These are phyloP conservation scores for Alternaria gaisen DNA, from an alignment of 2,329 filamentous ascomycete species.

Conservation along the genomic window DNA sequence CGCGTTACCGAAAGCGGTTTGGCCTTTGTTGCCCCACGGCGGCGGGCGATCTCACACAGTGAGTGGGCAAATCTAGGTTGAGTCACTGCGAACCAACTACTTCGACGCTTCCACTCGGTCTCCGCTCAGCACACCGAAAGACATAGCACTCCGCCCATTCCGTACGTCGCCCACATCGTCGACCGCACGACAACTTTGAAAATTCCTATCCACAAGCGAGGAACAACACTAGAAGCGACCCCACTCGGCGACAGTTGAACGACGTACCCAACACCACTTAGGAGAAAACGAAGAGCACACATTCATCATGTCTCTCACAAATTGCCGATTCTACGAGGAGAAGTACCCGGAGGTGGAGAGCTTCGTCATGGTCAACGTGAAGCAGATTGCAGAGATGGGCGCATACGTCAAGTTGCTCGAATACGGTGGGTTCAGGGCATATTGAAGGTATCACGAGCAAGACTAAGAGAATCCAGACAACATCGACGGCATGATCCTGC, in stretches of 20 bases:
- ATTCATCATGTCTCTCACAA: constrained; percentile 87
- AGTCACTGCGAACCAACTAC: constrained; percentile 26
- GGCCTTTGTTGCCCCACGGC: constrained; percentile 23
- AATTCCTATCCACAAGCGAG: background rate
- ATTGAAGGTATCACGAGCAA: background rate
- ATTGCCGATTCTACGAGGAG: constrained; percentile 97
- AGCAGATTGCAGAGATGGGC: constrained; percentile 99
- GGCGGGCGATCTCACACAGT: constrained; percentile 26
- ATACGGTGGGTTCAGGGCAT: constrained; percentile 62
- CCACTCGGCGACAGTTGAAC: constrained; percentile 12
- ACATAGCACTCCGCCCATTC: background rate
- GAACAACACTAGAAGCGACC: constrained; percentile 5
- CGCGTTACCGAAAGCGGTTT: constrained; percentile 5
- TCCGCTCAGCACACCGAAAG: constrained; percentile 1
- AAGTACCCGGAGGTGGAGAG: constrained; percentile 98
- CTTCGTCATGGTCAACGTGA: constrained; percentile 99
- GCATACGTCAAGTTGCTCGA: constrained; percentile 99
- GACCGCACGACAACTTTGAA: background rate
- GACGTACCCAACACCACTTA: constrained; percentile 13
- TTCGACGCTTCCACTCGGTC: constrained; percentile 8
- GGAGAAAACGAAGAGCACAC: constrained; percentile 22
- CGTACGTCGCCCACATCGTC: background rate
- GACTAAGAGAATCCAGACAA: constrained; percentile 68
- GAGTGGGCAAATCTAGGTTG: constrained; percentile 38
- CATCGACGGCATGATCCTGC: constrained; percentile 99